Base-by-base conservation (phyloP, 257 asterid genomes). In the Scutellaria minor region DNA sequence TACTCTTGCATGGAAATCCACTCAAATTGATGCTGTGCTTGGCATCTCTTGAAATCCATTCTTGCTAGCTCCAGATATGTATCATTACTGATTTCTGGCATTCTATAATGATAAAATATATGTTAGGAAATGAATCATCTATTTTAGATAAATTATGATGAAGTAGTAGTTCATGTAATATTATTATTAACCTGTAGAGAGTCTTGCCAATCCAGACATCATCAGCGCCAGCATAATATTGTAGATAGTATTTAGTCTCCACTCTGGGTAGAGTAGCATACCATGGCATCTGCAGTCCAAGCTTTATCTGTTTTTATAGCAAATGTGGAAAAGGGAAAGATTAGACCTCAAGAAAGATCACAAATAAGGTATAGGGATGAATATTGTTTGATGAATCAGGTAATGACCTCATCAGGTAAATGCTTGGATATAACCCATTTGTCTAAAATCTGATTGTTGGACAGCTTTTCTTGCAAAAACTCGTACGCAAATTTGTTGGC, bases 361-460 rank as follows among this genome's bases (percentile, higher is more conserved):
- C 0, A 31, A 31, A 31, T 31, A 4, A 31, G 37, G 5, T 31
- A 3, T 2, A 31, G 37, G 37, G 37, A 31, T 2, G 37, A 35
- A 24, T 24, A 24, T 24, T 24, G 27, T 24, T 13, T 31, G 5
- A 48, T 5, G 2, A 24, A 1, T 40, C 9, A 65, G 12, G 47
- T 44, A 44, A 31, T 31, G 37, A 82, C 86, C 92, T 86, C 92
- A 66, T 83, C 77, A 2, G 68, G 61, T n/a, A 84, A 75, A 72
- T 83, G 80, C 31, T 83, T 64, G n/a, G 89, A 80, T 57, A 83
- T 78, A 12, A 82, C 64, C 91, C 89, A 86, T 76, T 84, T 84
- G 56, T 86, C 91, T 2, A 76, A 48, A 35, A 80, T 47, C 47
- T 66, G 65, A 20, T 75, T 71, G 18, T 9, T 50, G 2, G 45